Evolutionary conservation across 2,329 filamentous ascomycete species (phyloP), one percentile per base, ranked within the genome.

Genomic region (Epichloe scottii): DNA sequence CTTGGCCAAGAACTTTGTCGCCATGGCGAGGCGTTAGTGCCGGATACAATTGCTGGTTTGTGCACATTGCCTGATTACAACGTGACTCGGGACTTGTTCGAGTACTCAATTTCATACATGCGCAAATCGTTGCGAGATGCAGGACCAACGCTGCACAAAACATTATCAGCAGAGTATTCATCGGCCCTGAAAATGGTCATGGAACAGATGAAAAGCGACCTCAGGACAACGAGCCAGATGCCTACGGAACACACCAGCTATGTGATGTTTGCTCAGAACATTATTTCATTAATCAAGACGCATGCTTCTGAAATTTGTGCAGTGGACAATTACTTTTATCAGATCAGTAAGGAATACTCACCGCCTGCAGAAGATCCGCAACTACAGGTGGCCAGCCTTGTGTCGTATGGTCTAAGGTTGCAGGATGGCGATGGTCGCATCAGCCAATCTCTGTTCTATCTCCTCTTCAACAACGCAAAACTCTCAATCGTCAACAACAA

Each of bases 391-490:
- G 77, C 78, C 4, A 71, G 69, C 4, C 76, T 82, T 58, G 59
- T 77, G 15, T 74, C 76, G 2, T 81, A 79, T 59, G 78, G 76
- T 1, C 63, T 81, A 34, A 71, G 74, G 40, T 63, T 82, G 15
- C 66, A 68, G 39, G 78, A 81, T 53, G 73, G 71, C 2, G 77
- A 80, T 50, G 57, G 62, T 2, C 70, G 68, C 33, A 73, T 72
- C 4, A 63, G 63, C 5, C 68, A 73, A 17, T 71, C 73, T 49
- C 68, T 81, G 3, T 82, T 81, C 58, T 75, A 75, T 60, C 77
- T 78, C 52, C 66, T 82, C 2, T 75, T 73, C 58, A 76, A 76
- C 56, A 79, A 75, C 60, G 78, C 79, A 60, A 79, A 79, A 58
- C 64, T 74, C 49, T 74, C 76, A 0, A 60, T 81, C 3, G 69